Evolutionary conservation across 179 eudicot genomes (phyloP), one percentile per base, ranked within the genome.

Genomic region (Beta corolliflora): DNA sequence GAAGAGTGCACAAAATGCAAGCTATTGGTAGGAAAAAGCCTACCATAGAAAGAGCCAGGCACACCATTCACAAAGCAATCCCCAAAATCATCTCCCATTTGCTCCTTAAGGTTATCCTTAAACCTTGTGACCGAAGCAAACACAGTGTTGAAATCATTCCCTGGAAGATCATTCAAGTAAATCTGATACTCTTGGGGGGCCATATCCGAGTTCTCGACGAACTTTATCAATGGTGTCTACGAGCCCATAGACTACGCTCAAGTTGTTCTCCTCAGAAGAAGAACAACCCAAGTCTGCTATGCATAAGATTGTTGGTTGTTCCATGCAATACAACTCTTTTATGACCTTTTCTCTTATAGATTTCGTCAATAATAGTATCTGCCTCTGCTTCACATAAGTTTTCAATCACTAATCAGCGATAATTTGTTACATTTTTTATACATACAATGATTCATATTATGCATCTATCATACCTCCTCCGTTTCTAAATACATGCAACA

Each of bases 71-170:
- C 69, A 73, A 84, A 93, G 79, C 91, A 93, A 25, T 80, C 64
- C 8, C 80, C 83, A 52, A 60, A 61, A 4, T 36, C 76, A 48
- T 44, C 76, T 41, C 61, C 83, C 70, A 76, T 9, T 44, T 53
- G n/a, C 12, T 88, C 73, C 48, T 80, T 59, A 44, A 82, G 84
- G n/a, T 8, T 44, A n/a, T 75, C 66, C 56, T 80, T 19, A 69
- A 90, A 90, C 0, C 70, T 76, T 16, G 87, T 77, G 14, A 88
- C 50, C n/a, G 87, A 80, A 59, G 41, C 59, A 76, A 92, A 92
- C 12, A 92, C 76, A 3, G 87, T 79, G 82, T 92, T 91, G 77
- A 90, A 92, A 78, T 91, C 97, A 29, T 92, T 91, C 54, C 54
- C 76, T 0, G 84, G 83, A 67, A 84, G 91, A 77, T 92, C 97